Evolutionary conservation across 176 grass and related monocot genomes (phyloP).

Genomic region (Pontederia crassipes): DNA sequence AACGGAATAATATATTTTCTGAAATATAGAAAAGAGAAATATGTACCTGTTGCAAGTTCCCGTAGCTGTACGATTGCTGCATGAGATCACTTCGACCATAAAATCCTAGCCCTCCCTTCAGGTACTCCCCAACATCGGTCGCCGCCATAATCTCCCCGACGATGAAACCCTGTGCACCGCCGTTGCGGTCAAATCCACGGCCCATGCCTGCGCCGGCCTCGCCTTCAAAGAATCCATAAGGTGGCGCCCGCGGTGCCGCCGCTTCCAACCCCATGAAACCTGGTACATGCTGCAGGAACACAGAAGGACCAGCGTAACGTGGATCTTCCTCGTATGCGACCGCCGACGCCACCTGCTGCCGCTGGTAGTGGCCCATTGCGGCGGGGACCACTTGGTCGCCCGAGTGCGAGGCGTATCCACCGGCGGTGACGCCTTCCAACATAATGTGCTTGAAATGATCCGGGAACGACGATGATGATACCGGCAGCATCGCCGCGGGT

Average conservation of each 20-base stretch:
- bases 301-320: not conserved
- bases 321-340: not conserved
- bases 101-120: constrained; percentile 23
- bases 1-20: not conserved
- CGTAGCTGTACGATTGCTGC: constrained; percentile 29
- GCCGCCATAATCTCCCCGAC: constrained; percentile 27
- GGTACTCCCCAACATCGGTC: constrained; percentile 26
- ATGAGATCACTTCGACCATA: constrained; percentile 33
- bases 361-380: not conserved
- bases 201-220: not conserved
- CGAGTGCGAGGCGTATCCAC: constrained; percentile 5
- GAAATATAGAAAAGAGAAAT: too few species aligned
- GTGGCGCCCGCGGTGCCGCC: not conserved
- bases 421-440: constrained; percentile 20
- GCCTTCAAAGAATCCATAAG: constrained; percentile 2
- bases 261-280: not conserved
- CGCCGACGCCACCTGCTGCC: constrained; percentile 5
- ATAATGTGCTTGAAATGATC: constrained; percentile 42
- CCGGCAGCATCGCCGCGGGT: not conserved
- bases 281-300: not conserved
- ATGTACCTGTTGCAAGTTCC: constrained; percentile 22
- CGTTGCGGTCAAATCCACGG: not conserved
- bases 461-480: not conserved
- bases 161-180: not conserved
- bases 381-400: not conserved